Evolutionary conservation across 495 filamentous ascomycete genomes (phyloP).

Genomic region (Achaetomiella virescens): DNA sequence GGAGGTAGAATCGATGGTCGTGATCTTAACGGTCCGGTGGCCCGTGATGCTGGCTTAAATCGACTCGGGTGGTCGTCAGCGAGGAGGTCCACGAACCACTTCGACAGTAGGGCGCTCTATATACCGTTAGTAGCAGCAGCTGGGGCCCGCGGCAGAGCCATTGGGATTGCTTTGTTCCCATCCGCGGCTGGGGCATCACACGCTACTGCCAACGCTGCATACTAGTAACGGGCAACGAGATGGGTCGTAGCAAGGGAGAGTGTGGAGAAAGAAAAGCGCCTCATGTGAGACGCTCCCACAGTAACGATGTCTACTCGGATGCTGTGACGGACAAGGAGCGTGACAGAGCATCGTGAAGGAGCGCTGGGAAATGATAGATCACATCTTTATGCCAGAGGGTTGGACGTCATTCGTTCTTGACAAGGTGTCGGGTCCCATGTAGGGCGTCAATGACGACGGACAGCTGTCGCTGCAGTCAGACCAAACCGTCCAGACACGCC

Average conservation of each 20-base stretch:
- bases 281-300: constrained; percentile 6
- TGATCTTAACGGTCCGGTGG: too few species aligned
- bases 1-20: background rate
- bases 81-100: too few species aligned
- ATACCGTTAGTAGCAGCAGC: background rate
- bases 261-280: background rate
- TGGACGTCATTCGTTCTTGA: background rate
- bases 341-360: background rate
- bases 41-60: background rate
- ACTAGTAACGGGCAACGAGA: background rate
- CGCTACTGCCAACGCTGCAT: constrained; percentile 5
- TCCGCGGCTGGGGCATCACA: background rate
- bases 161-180: background rate
- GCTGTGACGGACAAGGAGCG: constrained; percentile 7
- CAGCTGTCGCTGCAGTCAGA: constrained; percentile 4
- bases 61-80: too few species aligned
- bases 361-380: constrained; percentile 8
- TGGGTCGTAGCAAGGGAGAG: background rate
- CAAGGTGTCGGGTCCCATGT: background rate
- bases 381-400: background rate
- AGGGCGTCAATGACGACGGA: constrained; percentile 2
- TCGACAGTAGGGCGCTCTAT: background rate
- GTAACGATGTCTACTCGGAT: background rate
- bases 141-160: background rate
- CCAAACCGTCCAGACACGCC: background rate